A percentile compares a stretch with the other conserved stretches of the same genome.
These are phyloP conservation scores for Tetrahymena thermophila DNA, from an alignment of 73 alveolate genomes.

Conservation along the genomic window DNA sequence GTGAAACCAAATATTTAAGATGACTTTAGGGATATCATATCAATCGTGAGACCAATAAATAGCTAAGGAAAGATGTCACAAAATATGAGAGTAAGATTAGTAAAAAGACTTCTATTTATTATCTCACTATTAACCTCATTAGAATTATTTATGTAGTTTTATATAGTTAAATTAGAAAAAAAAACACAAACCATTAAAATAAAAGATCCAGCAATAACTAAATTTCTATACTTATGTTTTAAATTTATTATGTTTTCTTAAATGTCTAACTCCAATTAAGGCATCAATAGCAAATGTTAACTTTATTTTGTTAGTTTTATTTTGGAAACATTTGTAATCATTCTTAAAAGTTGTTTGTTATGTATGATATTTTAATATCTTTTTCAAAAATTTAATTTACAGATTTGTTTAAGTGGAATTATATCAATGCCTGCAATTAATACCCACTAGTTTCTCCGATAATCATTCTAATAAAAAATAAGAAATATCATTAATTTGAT, in stretches of 20 bases:
- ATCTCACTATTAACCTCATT: not conserved
- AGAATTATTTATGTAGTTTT: no score
- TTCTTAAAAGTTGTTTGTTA: no score
- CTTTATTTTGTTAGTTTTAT: not conserved
- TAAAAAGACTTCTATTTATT: no score
- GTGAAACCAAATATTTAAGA: not conserved
- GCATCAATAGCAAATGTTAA: not conserved
- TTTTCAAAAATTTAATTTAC: no score
- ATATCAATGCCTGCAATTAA: no score
- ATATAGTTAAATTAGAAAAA: not conserved
- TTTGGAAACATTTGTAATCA: not conserved
- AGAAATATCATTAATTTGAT: no score
- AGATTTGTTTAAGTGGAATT: no score
- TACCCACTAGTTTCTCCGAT: no score
- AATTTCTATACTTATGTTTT: not conserved
- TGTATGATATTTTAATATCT: no score
- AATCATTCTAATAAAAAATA: no score
- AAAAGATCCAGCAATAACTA: not conserved
- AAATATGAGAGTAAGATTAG: not conserved
- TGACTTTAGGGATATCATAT: not conserved
- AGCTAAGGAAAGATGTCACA: not conserved
- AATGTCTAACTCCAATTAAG: not conserved
- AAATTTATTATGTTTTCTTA: not conserved
- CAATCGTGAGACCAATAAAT: not conserved
- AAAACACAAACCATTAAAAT: not conserved